A percentile compares a stretch with the other conserved stretches of the same genome.
Conservation (phyloP, 2,329 filamentous ascomycete species). For the Fusarium nurragi region DNA sequence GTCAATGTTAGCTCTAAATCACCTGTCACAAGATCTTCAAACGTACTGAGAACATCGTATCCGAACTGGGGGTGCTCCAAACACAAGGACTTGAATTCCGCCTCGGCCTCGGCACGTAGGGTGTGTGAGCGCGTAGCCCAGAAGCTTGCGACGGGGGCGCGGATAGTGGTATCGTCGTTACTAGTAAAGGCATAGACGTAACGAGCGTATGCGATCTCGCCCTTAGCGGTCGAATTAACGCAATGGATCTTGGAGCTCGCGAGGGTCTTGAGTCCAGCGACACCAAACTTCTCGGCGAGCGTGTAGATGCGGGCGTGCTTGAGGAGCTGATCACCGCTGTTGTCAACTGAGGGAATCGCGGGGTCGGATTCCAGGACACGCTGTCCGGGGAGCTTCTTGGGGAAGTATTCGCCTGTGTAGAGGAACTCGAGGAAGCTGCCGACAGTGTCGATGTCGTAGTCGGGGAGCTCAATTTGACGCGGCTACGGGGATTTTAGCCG, state of each 20-base stretch:
- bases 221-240: constrained; percentile 85
- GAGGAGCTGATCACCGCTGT: constrained; percentile 83
- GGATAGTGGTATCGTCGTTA: constrained; percentile 34
- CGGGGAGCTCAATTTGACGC: constrained; percentile 72
- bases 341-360: constrained; percentile 71
- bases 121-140: constrained; percentile 64
- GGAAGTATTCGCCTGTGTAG: constrained; percentile 71
- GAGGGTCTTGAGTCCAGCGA: constrained; percentile 75
- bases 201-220: constrained; percentile 90
- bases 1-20: constrained; percentile 9
- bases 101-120: constrained; percentile 84
- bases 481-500: constrained; percentile 51
- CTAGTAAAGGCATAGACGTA: constrained; percentile 52
- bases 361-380: constrained; percentile 76
- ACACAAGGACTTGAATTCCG: constrained; percentile 85
- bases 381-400: constrained; percentile 69
- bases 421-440: constrained; percentile 55
- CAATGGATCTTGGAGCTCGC: constrained; percentile 92
- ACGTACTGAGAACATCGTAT: constrained; percentile 87
- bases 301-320: constrained; percentile 92
- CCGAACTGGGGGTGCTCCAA: constrained; percentile 91
- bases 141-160: constrained; percentile 41
- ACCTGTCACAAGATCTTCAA: accelerated
- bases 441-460: constrained; percentile 50
- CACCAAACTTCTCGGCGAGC: constrained; percentile 79